phyloP scores from a whole-genome alignment of 176 grass and related monocot genomes.

The Canna indica region DNA sequence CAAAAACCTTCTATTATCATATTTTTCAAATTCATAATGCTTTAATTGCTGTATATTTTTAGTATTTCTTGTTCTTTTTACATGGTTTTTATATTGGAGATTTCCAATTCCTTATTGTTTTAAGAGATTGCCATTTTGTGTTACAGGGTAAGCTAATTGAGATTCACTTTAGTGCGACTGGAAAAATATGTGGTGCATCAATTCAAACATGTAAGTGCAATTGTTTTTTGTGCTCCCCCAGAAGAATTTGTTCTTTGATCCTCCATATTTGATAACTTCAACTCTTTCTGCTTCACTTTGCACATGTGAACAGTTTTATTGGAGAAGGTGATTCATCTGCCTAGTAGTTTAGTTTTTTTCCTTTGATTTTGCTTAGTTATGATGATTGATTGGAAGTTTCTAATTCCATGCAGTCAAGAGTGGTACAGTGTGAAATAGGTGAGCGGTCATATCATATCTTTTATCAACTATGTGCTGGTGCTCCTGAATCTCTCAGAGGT shows the following conservation, averaged over 20 bases:
- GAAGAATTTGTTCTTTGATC: slow-evolving; percentile 19
- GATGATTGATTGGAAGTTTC: slow-evolving; percentile 16
- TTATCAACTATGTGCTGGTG: slow-evolving; percentile 95
- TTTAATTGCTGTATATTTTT: too few species aligned
- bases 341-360: slow-evolving; percentile 14
- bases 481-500: slow-evolving; percentile 59
- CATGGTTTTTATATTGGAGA: not conserved
- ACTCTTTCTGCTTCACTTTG: slow-evolving; percentile 13
- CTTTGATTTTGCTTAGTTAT: slow-evolving; percentile 2
- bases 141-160: slow-evolving; percentile 92
- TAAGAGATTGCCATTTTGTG: slow-evolving; percentile 11
- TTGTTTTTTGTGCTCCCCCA: slow-evolving; percentile 2
- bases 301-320: slow-evolving; percentile 69
- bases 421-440: slow-evolving; percentile 76
- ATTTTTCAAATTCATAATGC: not conserved
- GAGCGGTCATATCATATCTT: slow-evolving; percentile 98
- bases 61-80: not conserved
- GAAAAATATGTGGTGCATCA: slow-evolving; percentile 85
- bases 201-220: slow-evolving; percentile 91
- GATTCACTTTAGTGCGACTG: slow-evolving; percentile 92
- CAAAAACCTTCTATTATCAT: not conserved
- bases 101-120: slow-evolving; percentile 5
- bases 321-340: slow-evolving; percentile 67
- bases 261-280: slow-evolving; percentile 27
- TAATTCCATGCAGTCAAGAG: slow-evolving; percentile 69